Base-by-base conservation (phyloP, 2,329 filamentous ascomycete genomes). In the Apiospora sp. region DNA sequence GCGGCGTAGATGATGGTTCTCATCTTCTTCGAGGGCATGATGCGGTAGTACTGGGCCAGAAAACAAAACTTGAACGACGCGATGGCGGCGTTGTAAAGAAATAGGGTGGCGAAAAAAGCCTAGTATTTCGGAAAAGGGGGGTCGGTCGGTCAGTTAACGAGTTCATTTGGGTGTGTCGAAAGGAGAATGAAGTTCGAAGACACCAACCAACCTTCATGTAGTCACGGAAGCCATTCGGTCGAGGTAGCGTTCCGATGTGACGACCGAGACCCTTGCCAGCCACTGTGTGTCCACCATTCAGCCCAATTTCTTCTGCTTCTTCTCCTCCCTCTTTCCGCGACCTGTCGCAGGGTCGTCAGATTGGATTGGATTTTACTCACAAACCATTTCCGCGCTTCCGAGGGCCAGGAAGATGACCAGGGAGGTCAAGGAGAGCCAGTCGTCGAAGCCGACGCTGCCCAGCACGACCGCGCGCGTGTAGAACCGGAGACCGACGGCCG, bases 171-270 rank as follows among this genome's bases (percentile, higher is more conserved):
- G 27, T 2, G 4, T 30, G 27, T 30, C 27, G 27, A 30, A 30
- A 30, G 27, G 27, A 30, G 27, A n/a, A 30, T 30, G 27, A 30
- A 30, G 27, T 30, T 30, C 27, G 27, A 30, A 30, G 54, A 19
- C 22, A 24, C 27, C 27, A 30, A 30, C 27, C 27, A 44, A 68
- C 64, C 64, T 44, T 43, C 30, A 69, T 22, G 46, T 69, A 69
- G 30, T 49, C 30, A 14, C 34, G 19, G 46, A 69, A 34, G 12
- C 67, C 67, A 10, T 69, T 30, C 1, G 68, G 46, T 12, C 34
- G 46, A 8, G 68, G 68, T 24, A 69, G 46, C 22, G 68, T 69
- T 37, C 68, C 68, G 24, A 69, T 41, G 16, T 69, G 68, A 1
- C 46, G 68, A 4, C 68, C 68, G 0, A 69, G 46, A 48, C 68